Percentiles rank a stretch among this genome's conserved stretches.
Conservation (phyloP, 768 basidiomycete species). For the Lactarius quietus region DNA sequence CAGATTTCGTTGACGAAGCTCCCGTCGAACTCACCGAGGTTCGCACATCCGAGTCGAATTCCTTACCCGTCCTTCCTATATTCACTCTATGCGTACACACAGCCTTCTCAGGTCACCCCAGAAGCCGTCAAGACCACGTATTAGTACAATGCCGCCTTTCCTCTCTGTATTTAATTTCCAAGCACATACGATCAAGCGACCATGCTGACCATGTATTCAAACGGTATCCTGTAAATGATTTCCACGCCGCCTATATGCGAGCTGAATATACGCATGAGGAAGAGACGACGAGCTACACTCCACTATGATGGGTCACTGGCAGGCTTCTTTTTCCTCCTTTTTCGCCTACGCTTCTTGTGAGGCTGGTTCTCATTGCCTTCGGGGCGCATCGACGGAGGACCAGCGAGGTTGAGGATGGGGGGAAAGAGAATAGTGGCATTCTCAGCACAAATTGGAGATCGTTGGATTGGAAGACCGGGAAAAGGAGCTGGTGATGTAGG, state of each 20-base stretch:
- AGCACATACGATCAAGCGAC: background rate
- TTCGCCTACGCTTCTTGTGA: too few species aligned
- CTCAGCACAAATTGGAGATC: too few species aligned
- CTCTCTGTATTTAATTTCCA: background rate
- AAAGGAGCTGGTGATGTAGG: background rate
- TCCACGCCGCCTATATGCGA: background rate
- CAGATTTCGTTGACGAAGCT: conserved; percentile 89
- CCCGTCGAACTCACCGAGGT: conserved; percentile 71
- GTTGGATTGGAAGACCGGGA: too few species aligned
- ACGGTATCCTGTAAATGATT: conserved; percentile 16
- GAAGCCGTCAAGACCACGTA: conserved; percentile 34
- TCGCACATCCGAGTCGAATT: conserved; percentile 27
- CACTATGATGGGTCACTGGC: too few species aligned
- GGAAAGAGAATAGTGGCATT: too few species aligned
- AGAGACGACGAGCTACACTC: too few species aligned
- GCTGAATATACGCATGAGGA: too few species aligned
- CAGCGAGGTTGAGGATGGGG: too few species aligned
- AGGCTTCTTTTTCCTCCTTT: too few species aligned
- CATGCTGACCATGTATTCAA: conserved; percentile 17
- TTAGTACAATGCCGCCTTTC: conserved; percentile 15
- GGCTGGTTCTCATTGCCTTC: too few species aligned
- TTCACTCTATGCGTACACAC: background rate
- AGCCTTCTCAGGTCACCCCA: conserved; percentile 17
- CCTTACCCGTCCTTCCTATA: background rate
- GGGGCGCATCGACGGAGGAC: too few species aligned